Percentiles rank a stretch among this genome's conserved stretches.
Conservation (phyloP, 805 yeast species). For the Tetrapisispora fleetii region DNA sequence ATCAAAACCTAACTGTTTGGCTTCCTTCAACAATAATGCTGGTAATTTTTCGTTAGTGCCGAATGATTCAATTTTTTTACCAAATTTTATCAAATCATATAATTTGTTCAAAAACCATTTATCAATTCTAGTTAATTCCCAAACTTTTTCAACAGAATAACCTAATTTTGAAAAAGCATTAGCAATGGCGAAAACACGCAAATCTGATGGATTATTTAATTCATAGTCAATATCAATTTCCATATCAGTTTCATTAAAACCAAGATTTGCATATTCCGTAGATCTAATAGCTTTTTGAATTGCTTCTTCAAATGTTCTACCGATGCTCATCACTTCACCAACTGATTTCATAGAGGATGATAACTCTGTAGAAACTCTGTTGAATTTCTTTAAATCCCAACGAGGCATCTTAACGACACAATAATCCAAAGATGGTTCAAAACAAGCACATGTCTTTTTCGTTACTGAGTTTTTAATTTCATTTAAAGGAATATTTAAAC, state of each 20-base stretch:
- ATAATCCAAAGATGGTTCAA: constrained; percentile 95
- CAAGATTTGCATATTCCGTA: constrained; percentile 90
- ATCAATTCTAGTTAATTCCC: constrained; percentile 86
- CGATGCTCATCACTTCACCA: constrained; percentile 97
- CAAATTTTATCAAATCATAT: constrained; percentile 62
- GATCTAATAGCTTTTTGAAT: constrained; percentile 91
- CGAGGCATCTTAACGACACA: constrained; percentile 96
- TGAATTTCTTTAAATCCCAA: constrained; percentile 96
- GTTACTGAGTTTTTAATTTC: constrained; percentile 92
- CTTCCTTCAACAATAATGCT: constrained; percentile 54
- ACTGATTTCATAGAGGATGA: constrained; percentile 96
- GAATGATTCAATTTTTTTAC: constrained; percentile 47
- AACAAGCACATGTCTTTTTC: constrained; percentile 87
- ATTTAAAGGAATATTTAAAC: constrained; percentile 82
- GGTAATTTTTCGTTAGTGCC: constrained; percentile 54
- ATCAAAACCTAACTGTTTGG: constrained; percentile 94
- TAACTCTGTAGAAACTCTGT: constrained; percentile 77
- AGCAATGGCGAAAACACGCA: constrained; percentile 91
- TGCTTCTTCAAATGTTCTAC: constrained; percentile 95
- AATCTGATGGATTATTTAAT: constrained; percentile 94
- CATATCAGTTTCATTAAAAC: constrained; percentile 83
- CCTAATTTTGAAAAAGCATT: constrained; percentile 76
- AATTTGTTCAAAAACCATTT: constrained; percentile 93
- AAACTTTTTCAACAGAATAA: constrained; percentile 84
- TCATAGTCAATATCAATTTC: constrained; percentile 87